Evolutionary conservation across 345 rosid genomes (phyloP).

Genomic region (Pelargonium nanum): DNA sequence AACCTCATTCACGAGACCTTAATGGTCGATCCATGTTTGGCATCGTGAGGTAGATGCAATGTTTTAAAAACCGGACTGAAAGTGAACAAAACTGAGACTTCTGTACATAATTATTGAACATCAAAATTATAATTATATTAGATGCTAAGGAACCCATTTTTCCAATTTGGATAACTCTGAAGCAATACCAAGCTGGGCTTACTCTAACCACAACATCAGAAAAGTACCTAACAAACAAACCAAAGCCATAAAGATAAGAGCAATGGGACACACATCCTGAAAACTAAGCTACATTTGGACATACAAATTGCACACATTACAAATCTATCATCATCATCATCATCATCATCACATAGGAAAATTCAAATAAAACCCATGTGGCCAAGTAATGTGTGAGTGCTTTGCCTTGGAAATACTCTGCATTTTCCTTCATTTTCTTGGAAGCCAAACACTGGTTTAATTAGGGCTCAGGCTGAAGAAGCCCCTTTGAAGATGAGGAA

Average conservation of each 20-base stretch:
- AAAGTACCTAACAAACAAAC: background rate
- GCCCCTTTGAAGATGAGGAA: constrained; percentile 46
- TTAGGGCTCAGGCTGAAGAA: constrained; percentile 8
- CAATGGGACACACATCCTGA: background rate
- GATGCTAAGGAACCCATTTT: too few species aligned
- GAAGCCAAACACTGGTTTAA: too few species aligned
- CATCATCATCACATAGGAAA: background rate
- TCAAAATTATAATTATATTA: too few species aligned
- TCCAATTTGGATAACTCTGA: background rate
- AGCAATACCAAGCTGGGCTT: background rate
- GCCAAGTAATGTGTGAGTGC: background rate
- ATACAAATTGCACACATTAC: background rate
- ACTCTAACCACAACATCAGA: too few species aligned
- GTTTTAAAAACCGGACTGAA: too few species aligned
- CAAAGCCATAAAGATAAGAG: background rate
- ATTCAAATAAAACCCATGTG: background rate
- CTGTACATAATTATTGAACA: too few species aligned
- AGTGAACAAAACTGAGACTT: too few species aligned
- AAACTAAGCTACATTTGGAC: background rate
- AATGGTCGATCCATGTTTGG: too few species aligned
- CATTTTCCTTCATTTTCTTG: too few species aligned
- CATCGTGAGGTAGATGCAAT: too few species aligned
- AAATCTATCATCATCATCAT: background rate
- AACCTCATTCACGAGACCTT: too few species aligned
- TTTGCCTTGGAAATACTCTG: too few species aligned